phyloP scores from a whole-genome alignment of 768 basidiomycete species.

The Mycena galopus region DNA sequence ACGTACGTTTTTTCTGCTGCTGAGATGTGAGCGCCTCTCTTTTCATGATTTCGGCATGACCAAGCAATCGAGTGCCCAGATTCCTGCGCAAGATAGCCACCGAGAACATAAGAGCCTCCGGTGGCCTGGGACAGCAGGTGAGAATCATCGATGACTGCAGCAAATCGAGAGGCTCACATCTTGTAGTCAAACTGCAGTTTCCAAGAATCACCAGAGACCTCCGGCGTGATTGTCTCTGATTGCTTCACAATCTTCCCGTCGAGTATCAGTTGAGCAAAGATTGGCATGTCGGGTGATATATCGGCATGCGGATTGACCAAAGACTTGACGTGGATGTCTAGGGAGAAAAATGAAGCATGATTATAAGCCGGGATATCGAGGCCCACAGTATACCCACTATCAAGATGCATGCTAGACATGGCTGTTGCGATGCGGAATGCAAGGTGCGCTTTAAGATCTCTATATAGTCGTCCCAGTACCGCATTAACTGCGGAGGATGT shows the following conservation, averaged over 20 bases:
- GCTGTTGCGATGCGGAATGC: background rate
- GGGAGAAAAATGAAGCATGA: background rate
- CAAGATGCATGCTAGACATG: background rate
- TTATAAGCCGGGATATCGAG: background rate
- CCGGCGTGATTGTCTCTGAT: background rate
- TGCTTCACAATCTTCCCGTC: background rate
- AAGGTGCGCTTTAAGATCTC: background rate
- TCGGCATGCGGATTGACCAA: background rate
- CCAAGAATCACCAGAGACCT: background rate
- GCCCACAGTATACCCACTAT: background rate
- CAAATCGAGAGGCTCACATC: background rate
- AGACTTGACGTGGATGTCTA: background rate
- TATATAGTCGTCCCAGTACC: background rate
- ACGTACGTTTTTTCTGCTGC: background rate
- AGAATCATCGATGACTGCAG: background rate
- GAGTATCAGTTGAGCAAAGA: background rate
- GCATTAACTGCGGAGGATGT: background rate
- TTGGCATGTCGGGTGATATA: background rate
- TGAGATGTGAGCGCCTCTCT: background rate
- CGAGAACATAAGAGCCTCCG: background rate
- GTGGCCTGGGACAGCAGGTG: background rate
- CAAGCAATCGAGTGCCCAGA: background rate
- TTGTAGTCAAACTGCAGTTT: conserved; percentile 4
- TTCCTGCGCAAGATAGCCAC: background rate
- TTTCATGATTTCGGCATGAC: background rate